phyloP scores from a whole-genome alignment of 2,329 filamentous ascomycete genomes.

The Metarhizium robertsii region DNA sequence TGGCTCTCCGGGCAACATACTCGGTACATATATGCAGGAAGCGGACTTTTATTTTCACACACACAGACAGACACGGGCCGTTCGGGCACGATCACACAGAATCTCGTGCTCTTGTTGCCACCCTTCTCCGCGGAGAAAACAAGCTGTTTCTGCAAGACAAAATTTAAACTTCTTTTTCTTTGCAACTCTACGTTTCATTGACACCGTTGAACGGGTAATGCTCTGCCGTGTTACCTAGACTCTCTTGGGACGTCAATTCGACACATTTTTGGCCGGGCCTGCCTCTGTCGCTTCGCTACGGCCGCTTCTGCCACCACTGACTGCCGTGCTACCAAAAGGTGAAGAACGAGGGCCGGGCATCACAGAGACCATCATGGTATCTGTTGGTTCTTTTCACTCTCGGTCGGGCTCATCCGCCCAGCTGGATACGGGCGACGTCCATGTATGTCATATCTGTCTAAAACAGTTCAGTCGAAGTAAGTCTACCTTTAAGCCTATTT shows the following conservation, averaged over 20 bases:
- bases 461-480: slow-evolving; percentile 8
- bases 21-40: not conserved
- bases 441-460: slow-evolving; percentile 8
- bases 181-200: not conserved
- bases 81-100: not conserved
- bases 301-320: not conserved
- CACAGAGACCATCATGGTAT: slow-evolving; percentile 1
- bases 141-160: not conserved
- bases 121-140: not conserved
- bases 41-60: not conserved
- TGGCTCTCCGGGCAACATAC: not conserved
- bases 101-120: not conserved
- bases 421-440: slow-evolving; percentile 4
- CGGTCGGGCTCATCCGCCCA: slow-evolving; percentile 2
- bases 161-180: not conserved
- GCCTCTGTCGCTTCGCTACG: not conserved
- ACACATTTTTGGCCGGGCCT: not conserved
- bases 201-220: not conserved
- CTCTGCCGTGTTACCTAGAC: not conserved
- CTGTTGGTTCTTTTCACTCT: slow-evolving; percentile 2
- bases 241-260: not conserved
- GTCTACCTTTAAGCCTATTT: not conserved
- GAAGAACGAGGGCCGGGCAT: not conserved
- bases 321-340: not conserved
- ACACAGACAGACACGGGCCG: not conserved